A percentile compares a stretch with the other conserved stretches of the same genome.
phyloP scores from a whole-genome alignment of 768 basidiomycete genomes.

The Clavulina sp. region DNA sequence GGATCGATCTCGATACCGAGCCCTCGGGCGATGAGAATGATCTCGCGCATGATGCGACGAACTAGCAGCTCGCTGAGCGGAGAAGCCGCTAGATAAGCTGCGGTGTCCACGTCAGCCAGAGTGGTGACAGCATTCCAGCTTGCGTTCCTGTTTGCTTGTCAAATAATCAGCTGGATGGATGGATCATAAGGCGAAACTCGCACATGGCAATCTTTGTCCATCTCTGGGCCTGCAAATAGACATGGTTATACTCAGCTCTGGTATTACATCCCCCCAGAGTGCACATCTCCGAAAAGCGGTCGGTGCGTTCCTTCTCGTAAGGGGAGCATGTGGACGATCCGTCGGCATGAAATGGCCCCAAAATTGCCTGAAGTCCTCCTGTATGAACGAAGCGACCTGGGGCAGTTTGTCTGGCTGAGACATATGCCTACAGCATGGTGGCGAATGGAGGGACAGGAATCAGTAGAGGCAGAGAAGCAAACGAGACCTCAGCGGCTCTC shows the following conservation, averaged over 20 bases:
- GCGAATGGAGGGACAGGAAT: not conserved
- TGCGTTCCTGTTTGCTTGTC: not conserved
- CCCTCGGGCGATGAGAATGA: not conserved
- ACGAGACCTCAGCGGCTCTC: not conserved
- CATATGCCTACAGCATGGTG: not conserved
- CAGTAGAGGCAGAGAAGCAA: not conserved
- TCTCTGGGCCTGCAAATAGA: not conserved
- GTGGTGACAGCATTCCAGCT: not conserved
- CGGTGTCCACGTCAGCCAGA: not conserved
- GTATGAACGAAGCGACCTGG: not conserved
- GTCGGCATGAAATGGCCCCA: not conserved
- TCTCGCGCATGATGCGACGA: not conserved
- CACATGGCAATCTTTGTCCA: not conserved
- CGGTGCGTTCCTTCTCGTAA: not conserved
- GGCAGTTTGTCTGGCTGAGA: not conserved
- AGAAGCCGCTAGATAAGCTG: not conserved
- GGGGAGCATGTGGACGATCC: not conserved
- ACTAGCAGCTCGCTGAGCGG: not conserved
- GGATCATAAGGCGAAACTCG: not conserved
- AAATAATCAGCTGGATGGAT: not conserved
- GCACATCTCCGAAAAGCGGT: not conserved
- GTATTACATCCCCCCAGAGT: not conserved
- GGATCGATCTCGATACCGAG: not conserved
- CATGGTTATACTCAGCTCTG: not conserved
- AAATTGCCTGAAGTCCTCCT: not conserved